Evolutionary conservation across 192 early-diverging fungal genomes (phyloP).

Genomic region (Spinellus fusiger): DNA sequence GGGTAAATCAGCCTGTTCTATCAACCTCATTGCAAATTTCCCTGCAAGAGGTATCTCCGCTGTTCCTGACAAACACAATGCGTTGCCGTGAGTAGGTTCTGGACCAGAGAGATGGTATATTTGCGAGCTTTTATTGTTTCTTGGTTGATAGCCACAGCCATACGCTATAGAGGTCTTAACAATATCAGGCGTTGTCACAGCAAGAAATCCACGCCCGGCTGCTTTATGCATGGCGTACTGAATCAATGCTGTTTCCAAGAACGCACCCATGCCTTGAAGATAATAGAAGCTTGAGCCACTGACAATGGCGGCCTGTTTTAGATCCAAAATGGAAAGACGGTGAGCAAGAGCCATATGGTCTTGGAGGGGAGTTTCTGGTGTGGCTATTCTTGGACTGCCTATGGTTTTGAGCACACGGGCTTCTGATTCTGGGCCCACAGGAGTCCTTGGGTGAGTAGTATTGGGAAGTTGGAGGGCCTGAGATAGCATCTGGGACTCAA

Average conservation of each 20-base stretch:
- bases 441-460: conserved; percentile 58
- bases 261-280: conserved; percentile 70
- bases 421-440: conserved; percentile 63
- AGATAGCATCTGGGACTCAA: conserved; percentile 50
- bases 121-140: conserved; percentile 65
- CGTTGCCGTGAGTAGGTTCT: conserved; percentile 23
- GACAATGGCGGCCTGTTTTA: conserved; percentile 72
- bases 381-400: conserved; percentile 7
- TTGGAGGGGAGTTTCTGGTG: conserved; percentile 28
- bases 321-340: conserved; percentile 64
- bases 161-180: conserved; percentile 70
- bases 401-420: conserved; percentile 46
- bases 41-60: conserved; percentile 89
- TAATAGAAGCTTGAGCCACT: conserved; percentile 82
- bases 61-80: conserved; percentile 77
- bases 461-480: conserved; percentile 52
- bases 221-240: conserved; percentile 79
- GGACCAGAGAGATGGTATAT: conserved; percentile 61
- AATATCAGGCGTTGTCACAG: conserved; percentile 75
- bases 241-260: conserved; percentile 79
- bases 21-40: conserved; percentile 61
- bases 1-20: conserved; percentile 52
- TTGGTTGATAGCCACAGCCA: conserved; percentile 85
- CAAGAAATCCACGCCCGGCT: conserved; percentile 60
- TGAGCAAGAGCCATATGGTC: conserved; percentile 64